Conservation (phyloP, 805 yeast genomes). For the Zygosaccharomyces gambellarensis region DNA sequence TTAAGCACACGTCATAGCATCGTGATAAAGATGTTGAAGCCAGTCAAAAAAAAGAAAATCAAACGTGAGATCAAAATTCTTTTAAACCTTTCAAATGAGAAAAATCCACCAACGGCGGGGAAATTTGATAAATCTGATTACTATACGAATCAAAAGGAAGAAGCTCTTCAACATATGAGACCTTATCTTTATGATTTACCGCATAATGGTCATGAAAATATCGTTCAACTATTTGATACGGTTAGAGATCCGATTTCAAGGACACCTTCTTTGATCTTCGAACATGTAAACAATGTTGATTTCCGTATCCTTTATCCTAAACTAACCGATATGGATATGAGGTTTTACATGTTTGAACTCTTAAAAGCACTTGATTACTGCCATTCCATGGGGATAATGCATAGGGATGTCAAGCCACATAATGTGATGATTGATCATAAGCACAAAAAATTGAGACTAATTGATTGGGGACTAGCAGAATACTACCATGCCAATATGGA, state of each 20-base stretch:
- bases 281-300: constrained; percentile 76
- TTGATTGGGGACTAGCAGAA: constrained; percentile 96
- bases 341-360: constrained; percentile 76
- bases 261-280: constrained; percentile 85
- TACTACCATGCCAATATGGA: constrained; percentile 86
- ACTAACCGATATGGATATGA: constrained; percentile 68
- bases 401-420: constrained; percentile 93
- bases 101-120: constrained; percentile 27
- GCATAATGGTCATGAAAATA: constrained; percentile 51
- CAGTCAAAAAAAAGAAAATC: constrained; percentile 88
- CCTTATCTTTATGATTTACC: constrained; percentile 28
- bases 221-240: constrained; percentile 70
- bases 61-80: constrained; percentile 84
- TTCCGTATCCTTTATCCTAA: constrained; percentile 77
- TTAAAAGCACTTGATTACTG: constrained; percentile 81
- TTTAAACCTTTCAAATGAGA: constrained; percentile 59
- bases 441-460: constrained; percentile 63
- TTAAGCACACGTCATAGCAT: constrained; percentile 58
- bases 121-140: constrained; percentile 25
- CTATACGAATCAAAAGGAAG: constrained; percentile 29
- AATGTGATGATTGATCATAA: constrained; percentile 91
- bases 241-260: constrained; percentile 75
- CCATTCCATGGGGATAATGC: constrained; percentile 94
- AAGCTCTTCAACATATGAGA: constrained; percentile 25
- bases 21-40: constrained; percentile 86